phyloP scores from a whole-genome alignment of 306 rosid genomes.

The Oemleria cerasiformis region DNA sequence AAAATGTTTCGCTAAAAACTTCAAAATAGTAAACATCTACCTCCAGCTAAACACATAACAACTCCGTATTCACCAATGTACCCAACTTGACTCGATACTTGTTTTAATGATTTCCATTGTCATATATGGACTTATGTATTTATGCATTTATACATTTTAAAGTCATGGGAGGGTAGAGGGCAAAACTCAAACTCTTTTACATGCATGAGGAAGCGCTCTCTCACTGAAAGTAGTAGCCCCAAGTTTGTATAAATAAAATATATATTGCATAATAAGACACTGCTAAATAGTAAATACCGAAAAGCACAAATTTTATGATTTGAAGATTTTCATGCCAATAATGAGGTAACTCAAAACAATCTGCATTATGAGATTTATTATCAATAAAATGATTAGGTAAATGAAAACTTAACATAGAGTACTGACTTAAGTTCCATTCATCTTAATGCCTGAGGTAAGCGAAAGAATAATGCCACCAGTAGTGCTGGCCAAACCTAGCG shows the following conservation, averaged over 20 bases:
- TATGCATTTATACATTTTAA: neutral
- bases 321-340: neutral
- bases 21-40: neutral
- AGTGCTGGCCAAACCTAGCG: neutral
- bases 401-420: neutral
- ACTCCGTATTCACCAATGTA: neutral
- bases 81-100: neutral
- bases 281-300: neutral
- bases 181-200: neutral
- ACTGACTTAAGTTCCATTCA: neutral
- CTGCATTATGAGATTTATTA: neutral
- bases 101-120: neutral
- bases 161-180: neutral
- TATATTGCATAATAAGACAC: neutral
- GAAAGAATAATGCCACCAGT: neutral
- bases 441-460: neutral
- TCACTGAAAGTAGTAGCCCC: neutral
- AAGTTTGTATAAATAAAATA: neutral
- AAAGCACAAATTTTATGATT: neutral
- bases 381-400: neutral
- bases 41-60: neutral
- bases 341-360: neutral
- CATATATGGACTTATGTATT: neutral
- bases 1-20: neutral
- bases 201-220: neutral